Conservation (phyloP, 495 filamentous ascomycete genomes). For the Xylaria cubensis region DNA sequence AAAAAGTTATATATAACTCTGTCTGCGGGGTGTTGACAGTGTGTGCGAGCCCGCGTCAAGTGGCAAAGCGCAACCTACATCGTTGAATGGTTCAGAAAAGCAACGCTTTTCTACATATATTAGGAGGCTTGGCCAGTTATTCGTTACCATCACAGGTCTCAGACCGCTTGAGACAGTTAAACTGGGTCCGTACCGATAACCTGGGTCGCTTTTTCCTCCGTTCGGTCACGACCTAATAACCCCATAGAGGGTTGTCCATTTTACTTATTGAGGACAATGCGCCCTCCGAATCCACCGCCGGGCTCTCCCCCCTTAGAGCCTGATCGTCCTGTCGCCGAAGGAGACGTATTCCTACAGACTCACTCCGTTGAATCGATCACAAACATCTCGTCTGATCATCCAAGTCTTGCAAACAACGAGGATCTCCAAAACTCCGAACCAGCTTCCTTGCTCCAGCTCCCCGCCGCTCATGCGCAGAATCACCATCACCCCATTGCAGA, state of each 20-base stretch:
- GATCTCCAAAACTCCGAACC: constrained; percentile 7
- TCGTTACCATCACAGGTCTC: constrained; percentile 6
- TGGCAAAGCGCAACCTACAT: constrained; percentile 15
- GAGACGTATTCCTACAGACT: constrained; percentile 33
- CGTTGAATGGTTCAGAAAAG: constrained; percentile 19
- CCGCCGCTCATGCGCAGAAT: constrained; percentile 5
- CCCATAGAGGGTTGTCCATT: not conserved
- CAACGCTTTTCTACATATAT: constrained; percentile 18
- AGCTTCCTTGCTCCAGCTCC: not conserved
- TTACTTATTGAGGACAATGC: constrained; percentile 29
- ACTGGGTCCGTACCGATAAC: not conserved
- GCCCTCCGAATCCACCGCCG: constrained; percentile 36
- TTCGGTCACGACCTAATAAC: not conserved
- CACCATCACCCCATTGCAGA: constrained; percentile 16
- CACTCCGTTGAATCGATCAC: constrained; percentile 31
- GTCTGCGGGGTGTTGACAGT: not conserved
- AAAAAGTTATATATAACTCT: not conserved
- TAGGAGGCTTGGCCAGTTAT: constrained; percentile 17
- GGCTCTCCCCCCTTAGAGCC: constrained; percentile 34
- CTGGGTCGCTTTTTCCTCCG: not conserved
- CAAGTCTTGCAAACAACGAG: constrained; percentile 9
- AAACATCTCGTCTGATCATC: not conserved
- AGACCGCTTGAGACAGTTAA: constrained; percentile 20
- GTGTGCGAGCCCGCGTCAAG: constrained; percentile 14
- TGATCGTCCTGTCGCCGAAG: constrained; percentile 38